phyloP scores from a whole-genome alignment of 2,329 filamentous ascomycete species.

The Bipolaris sorokiniana region DNA sequence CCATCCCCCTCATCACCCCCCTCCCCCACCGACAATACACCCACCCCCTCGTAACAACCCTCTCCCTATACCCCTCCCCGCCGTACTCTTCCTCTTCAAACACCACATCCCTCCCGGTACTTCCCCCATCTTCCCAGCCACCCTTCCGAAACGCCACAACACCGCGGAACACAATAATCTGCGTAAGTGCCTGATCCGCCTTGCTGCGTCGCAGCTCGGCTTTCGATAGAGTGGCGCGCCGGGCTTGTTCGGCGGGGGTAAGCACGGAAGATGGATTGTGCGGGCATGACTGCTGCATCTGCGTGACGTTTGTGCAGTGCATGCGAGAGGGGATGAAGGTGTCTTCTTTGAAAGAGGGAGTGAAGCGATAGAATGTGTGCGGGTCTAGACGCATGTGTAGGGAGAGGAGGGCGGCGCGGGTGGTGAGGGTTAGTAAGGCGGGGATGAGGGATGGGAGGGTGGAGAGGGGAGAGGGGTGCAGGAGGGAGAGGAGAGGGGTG shows the following conservation, averaged over 20 bases:
- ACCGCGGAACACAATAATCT: conserved; percentile 32
- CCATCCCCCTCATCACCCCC: conserved; percentile 8
- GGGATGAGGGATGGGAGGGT: background rate
- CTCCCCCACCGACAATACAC: conserved; percentile 37
- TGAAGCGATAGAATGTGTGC: conserved; percentile 38
- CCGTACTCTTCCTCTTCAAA: conserved; percentile 1
- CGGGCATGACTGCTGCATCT: conserved; percentile 19
- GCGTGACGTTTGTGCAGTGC: conserved; percentile 27
- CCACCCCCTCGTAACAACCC: conserved; percentile 30
- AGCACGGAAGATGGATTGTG: background rate
- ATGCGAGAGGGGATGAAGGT: conserved; percentile 18
- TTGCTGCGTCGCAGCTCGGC: no score
- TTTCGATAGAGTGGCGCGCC: no score
- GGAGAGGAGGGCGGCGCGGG: conserved; percentile 29
- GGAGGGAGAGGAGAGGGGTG: conserved; percentile 24
- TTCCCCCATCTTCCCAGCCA: conserved; percentile 31
- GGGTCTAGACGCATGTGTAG: conserved; percentile 35
- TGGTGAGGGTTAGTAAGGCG: conserved; percentile 19
- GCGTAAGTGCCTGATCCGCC: conserved; percentile 24
- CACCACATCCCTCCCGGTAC: background rate
- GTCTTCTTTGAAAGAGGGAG: conserved; percentile 37
- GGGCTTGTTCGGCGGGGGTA: no score
- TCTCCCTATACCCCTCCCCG: conserved; percentile 18
- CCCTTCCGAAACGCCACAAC: conserved; percentile 33
- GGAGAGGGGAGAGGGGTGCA: background rate